Evolutionary conservation across 768 basidiomycete species (phyloP), one percentile per base, ranked within the genome.

Genomic region (Boletellus emodensis): DNA sequence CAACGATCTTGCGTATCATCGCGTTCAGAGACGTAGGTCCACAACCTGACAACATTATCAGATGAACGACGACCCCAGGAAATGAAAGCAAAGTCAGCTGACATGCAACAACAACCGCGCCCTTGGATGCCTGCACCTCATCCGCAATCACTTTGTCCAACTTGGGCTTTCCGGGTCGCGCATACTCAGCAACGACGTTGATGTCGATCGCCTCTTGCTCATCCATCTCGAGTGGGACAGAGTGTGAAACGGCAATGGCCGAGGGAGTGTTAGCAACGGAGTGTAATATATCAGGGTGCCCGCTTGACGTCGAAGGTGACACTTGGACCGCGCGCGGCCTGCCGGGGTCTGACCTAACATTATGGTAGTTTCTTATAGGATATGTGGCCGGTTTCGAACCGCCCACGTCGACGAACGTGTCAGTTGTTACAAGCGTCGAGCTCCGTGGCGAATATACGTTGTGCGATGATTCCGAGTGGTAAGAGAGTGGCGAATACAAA

Each of bases 11-110:
- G 37, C 89, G 74, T 8, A 90, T 78, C 59, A 86, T 69, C 6
- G 78, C 81, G 62, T 87, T 85, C 44, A 90, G 72, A 7, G 84
- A 81, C 0, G 75, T 73, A 0, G 88, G 88, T 1, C 88, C 89
- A 59, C 88, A 90, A 57, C 83, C 85, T 86, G 54, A n/a, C 44
- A 35, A 39, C 13, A 20, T 20, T 4, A 17, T 2, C 4, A 38
- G 33, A 11, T 57, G 20, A 66, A 13, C 56, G 20, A 66, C 40
- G 15, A 10, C 34, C 15, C 17, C 32, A 3, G 22, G 26, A 26
- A 14, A 3, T 2, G 18, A 28, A 13, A 34, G 30, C 3, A 33
- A 6, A 33, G 35, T 30, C 28, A 12, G 78, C 86, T 72, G 59
- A 87, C 87, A 87, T 12, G 82, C 84, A 41, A 90, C 87, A 40